Evolutionary conservation across 306 rosid species (phyloP).

Genomic region (Chamaecrista fasciculata): DNA sequence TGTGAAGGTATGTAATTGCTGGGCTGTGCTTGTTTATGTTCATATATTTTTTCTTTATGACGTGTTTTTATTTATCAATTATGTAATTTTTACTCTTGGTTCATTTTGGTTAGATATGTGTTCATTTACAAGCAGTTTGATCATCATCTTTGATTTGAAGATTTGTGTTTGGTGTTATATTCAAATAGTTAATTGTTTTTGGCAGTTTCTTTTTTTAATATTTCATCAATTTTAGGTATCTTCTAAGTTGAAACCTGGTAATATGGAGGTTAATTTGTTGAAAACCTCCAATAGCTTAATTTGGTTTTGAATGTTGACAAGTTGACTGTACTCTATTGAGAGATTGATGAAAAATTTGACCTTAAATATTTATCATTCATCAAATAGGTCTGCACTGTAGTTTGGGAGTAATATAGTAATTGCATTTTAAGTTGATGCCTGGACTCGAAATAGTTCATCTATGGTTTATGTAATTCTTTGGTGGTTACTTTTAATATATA

Average conservation of each 20-base stretch:
- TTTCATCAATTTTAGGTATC: too few relatives aligned
- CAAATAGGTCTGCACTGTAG: neutral
- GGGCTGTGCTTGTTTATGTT: neutral
- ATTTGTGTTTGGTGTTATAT: slow-evolving; percentile 4
- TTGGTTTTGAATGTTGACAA: slow-evolving; percentile 10
- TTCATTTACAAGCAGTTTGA: neutral
- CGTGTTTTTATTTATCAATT: neutral
- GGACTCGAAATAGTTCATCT: neutral
- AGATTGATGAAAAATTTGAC: too few relatives aligned
- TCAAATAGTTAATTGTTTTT: neutral
- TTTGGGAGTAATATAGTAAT: neutral
- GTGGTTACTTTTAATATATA: slow-evolving; percentile 18
- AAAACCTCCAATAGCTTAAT: too few relatives aligned
- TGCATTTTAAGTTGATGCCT: neutral
- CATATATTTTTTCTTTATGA: neutral
- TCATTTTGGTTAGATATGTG: neutral
- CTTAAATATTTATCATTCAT: too few relatives aligned
- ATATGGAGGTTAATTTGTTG: slow-evolving; percentile 22
- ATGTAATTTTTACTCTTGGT: neutral
- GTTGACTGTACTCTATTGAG: too few relatives aligned
- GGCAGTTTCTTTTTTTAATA: slow-evolving; percentile 7
- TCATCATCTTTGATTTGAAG: neutral
- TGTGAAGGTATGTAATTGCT: slow-evolving; percentile 52
- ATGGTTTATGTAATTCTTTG: neutral
- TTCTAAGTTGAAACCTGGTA: neutral